Percentiles rank a stretch among this genome's conserved stretches.
Conservation (phyloP, 2,329 filamentous ascomycete species). For the Trichoderma pleuroti region DNA sequence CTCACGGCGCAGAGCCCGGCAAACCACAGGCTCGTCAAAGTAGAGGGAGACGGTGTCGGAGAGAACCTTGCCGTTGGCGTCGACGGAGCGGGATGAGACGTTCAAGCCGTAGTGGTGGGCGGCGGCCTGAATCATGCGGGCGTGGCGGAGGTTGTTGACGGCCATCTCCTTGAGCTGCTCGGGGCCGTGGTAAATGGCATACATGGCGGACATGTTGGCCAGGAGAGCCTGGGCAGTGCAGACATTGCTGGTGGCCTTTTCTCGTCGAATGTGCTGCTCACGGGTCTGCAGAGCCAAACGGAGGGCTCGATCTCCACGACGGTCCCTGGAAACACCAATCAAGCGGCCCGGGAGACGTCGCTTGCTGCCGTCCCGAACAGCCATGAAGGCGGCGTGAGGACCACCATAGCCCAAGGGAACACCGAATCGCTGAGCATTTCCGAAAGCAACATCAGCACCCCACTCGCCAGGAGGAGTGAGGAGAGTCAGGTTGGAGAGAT, state of each 20-base stretch:
- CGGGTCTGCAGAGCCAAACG: slow-evolving; percentile 85
- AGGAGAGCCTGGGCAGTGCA: slow-evolving; percentile 92
- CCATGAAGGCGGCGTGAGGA: slow-evolving; percentile 96
- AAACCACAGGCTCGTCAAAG: slow-evolving; percentile 27
- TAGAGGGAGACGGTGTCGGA: slow-evolving; percentile 81
- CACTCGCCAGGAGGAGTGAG: slow-evolving; percentile 90
- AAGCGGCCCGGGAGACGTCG: slow-evolving; percentile 89
- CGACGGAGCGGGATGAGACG: slow-evolving; percentile 56
- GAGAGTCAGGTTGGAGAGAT: slow-evolving; percentile 80
- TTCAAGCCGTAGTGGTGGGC: slow-evolving; percentile 61
- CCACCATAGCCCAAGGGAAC: slow-evolving; percentile 90
- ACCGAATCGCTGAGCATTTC: slow-evolving; percentile 85
- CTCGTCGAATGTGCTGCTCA: slow-evolving; percentile 92
- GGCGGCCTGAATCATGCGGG: slow-evolving; percentile 64
- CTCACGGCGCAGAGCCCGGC: slow-evolving; percentile 29
- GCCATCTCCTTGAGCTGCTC: slow-evolving; percentile 79
- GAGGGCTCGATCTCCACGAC: slow-evolving; percentile 75
- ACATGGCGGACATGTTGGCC: slow-evolving; percentile 94
- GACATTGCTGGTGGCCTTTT: slow-evolving; percentile 97
- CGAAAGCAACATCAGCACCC: slow-evolving; percentile 92
- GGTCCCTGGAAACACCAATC: slow-evolving; percentile 87
- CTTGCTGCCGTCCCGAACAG: slow-evolving; percentile 86
- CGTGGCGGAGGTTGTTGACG: slow-evolving; percentile 67
- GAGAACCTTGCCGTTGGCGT: slow-evolving; percentile 54
- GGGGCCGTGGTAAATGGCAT: slow-evolving; percentile 90